These are phyloP conservation scores for Pseudoneurospora amorphoporcata DNA, from an alignment of 495 filamentous ascomycete genomes.

Conservation along the genomic window DNA sequence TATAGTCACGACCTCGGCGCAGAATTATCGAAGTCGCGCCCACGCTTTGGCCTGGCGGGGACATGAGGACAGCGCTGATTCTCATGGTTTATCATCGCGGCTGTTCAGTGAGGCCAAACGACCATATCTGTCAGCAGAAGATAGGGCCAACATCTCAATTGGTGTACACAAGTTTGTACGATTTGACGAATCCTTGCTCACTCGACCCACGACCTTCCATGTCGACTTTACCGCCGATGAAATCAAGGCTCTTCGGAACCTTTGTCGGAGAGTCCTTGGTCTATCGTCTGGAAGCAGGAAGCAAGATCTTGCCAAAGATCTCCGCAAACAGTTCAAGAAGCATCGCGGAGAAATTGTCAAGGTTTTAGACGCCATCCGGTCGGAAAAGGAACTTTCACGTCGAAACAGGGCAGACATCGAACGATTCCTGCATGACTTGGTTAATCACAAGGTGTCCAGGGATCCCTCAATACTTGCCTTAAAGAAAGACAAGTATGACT, in stretches of 20 bases:
- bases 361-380: conserved; percentile 1
- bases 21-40: conserved; percentile 12
- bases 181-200: background rate
- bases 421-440: conserved; percentile 26
- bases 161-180: conserved; percentile 7
- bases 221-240: conserved; percentile 44
- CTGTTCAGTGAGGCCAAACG: conserved; percentile 7
- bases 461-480: conserved; percentile 17
- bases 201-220: conserved; percentile 14
- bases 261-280: background rate
- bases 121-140: conserved; percentile 23
- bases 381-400: background rate
- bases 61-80: background rate
- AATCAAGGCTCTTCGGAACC: conserved; percentile 20
- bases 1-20: conserved; percentile 6
- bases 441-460: conserved; percentile 4
- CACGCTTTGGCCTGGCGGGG: conserved; percentile 5
- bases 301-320: conserved; percentile 13
- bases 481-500: conserved; percentile 15
- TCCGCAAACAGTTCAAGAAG: conserved; percentile 10
- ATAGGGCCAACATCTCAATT: conserved; percentile 14
- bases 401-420: conserved; percentile 18
- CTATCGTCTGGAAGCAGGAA: background rate
- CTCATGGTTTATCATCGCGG: background rate
- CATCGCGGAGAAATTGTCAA: background rate